Evolutionary conservation across 2,329 filamentous ascomycete species (phyloP).

Genomic region (Knufia petricola): DNA sequence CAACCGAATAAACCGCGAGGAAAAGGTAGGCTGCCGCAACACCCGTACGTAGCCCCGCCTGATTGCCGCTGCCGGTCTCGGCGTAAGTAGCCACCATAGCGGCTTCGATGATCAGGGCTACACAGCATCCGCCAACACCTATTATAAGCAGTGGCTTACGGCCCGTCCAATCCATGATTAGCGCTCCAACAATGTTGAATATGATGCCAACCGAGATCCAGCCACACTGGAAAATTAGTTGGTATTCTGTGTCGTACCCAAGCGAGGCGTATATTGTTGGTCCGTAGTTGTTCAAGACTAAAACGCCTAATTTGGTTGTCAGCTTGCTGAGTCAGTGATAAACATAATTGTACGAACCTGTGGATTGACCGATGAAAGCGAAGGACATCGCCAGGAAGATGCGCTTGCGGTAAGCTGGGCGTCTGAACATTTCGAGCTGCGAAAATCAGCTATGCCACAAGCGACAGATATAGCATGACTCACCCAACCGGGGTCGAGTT

Average conservation of each 20-base stretch:
- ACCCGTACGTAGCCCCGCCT: conserved; percentile 16
- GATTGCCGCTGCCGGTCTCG: conserved; percentile 10
- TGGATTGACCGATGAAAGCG: conserved; percentile 16
- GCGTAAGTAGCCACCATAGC: conserved; percentile 19
- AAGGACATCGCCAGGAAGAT: conserved; percentile 12
- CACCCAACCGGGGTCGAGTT: conserved; percentile 13
- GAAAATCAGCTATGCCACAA: neutral
- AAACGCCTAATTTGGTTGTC: no score
- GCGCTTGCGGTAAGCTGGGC: conserved; percentile 15
- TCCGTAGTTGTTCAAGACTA: conserved; percentile 18
- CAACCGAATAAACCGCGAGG: conserved; percentile 16
- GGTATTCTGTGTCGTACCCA: conserved; percentile 14
- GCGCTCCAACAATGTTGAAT: conserved; percentile 15
- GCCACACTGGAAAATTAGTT: conserved; percentile 15
- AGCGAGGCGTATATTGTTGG: conserved; percentile 19
- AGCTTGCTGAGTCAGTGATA: no score
- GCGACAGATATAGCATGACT: neutral
- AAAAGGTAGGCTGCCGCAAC: conserved; percentile 53
- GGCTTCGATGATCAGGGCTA: conserved; percentile 15
- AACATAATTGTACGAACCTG: no score
- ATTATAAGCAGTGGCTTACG: conserved; percentile 24
- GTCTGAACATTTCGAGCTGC: conserved; percentile 14
- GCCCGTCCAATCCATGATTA: conserved; percentile 19
- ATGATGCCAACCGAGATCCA: conserved; percentile 18
- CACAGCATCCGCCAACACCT: conserved; percentile 16